Conservation (phyloP, 2,329 filamentous ascomycete species). For the Orbilia javanica region DNA sequence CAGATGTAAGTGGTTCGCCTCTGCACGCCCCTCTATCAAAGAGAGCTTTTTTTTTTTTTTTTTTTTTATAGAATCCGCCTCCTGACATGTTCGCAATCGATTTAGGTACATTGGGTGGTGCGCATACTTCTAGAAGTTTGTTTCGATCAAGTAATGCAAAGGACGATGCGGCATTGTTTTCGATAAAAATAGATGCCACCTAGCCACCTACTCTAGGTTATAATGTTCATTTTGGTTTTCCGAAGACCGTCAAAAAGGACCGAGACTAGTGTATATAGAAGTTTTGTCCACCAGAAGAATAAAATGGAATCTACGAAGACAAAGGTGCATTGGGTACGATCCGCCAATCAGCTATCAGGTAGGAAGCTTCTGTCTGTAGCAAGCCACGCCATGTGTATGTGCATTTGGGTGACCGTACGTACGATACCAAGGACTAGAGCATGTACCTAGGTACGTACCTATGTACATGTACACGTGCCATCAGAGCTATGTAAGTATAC, state of each 20-base stretch:
- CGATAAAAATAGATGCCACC: not conserved
- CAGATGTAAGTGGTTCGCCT: conserved; percentile 77
- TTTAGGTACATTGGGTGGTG: conserved; percentile 81
- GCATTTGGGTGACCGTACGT: too few species aligned
- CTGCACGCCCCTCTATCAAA: not conserved
- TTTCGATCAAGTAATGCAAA: not conserved
- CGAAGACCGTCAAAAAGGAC: not conserved
- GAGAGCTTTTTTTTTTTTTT: too few species aligned
- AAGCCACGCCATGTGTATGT: too few species aligned
- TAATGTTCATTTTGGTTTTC: not conserved
- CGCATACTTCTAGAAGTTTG: conserved; percentile 71
- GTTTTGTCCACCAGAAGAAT: too few species aligned
- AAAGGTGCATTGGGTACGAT: too few species aligned
- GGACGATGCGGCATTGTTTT: not conserved
- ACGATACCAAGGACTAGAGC: too few species aligned
- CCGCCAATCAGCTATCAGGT: too few species aligned
- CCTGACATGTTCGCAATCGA: not conserved
- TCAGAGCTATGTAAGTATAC: not conserved
- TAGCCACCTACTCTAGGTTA: not conserved
- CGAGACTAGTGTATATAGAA: too few species aligned
- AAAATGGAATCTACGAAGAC: too few species aligned
- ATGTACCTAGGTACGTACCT: not conserved
- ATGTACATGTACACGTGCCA: not conserved
- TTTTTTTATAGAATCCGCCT: not conserved
- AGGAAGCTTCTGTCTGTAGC: too few species aligned